Evolutionary conservation across 495 filamentous ascomycete genomes (phyloP).

Genomic region (Cercophora newfieldiana): DNA sequence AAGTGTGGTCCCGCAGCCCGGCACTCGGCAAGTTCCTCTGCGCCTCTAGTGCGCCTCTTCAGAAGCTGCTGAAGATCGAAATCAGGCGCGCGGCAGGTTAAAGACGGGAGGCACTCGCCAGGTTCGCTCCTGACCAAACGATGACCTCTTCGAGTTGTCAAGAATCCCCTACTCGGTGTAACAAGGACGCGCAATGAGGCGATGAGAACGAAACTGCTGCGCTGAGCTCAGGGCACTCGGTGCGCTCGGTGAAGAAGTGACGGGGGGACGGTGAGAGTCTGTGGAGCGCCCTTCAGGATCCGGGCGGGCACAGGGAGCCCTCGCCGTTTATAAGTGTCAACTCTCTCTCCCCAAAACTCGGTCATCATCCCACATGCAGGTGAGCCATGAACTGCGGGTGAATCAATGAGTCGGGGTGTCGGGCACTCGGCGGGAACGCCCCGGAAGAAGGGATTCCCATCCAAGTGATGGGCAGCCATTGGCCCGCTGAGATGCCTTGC

Average conservation of each 20-base stretch:
- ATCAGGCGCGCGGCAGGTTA: constrained; percentile 32
- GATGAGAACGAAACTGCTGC: not conserved
- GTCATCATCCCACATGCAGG: not conserved
- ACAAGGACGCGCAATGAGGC: not conserved
- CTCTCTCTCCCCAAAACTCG: not conserved
- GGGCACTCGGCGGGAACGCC: not conserved
- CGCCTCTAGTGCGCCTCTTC: not conserved
- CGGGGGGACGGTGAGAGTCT: not conserved
- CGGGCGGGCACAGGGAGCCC: not conserved
- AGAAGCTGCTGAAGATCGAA: not conserved
- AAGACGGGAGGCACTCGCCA: not conserved
- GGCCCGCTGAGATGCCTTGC: too few species aligned
- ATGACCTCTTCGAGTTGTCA: not conserved
- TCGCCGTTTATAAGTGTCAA: constrained; percentile 1
- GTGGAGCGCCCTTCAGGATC: not conserved
- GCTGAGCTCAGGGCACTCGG: too few species aligned
- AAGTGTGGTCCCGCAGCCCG: not conserved
- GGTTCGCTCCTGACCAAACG: not conserved
- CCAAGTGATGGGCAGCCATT: not conserved
- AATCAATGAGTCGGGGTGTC: not conserved
- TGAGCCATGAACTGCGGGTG: not conserved
- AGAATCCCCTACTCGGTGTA: not conserved
- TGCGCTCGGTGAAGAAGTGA: not conserved
- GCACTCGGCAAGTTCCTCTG: not conserved
- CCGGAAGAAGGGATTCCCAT: not conserved